These are phyloP conservation scores for Pleurotus djamor DNA, from an alignment of 768 basidiomycete species.

Conservation along the genomic window DNA sequence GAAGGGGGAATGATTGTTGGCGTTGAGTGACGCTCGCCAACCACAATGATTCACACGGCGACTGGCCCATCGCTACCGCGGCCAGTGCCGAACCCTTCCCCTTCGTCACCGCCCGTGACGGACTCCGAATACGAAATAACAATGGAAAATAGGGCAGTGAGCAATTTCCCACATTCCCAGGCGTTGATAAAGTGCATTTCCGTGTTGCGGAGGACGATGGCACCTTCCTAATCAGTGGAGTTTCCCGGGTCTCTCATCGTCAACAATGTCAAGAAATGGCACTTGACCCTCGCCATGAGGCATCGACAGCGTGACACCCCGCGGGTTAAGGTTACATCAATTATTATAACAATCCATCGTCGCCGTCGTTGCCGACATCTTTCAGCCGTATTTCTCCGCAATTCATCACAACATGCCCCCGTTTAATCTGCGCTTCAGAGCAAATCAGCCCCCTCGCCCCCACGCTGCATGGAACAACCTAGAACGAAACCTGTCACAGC, in stretches of 20 bases:
- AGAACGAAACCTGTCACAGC: no score
- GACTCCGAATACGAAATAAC: slow-evolving; percentile 36
- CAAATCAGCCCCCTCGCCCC: no score
- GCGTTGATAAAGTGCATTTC: slow-evolving; percentile 4
- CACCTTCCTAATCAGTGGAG: slow-evolving; percentile 4
- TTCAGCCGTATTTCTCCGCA: slow-evolving; percentile 1
- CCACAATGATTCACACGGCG: slow-evolving; percentile 54
- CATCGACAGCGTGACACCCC: not conserved
- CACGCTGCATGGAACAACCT: no score
- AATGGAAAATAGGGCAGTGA: slow-evolving; percentile 3
- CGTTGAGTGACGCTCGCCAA: slow-evolving; percentile 48
- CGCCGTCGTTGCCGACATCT: not conserved
- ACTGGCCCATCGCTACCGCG: slow-evolving; percentile 53
- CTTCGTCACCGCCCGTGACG: slow-evolving; percentile 59
- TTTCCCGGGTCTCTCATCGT: slow-evolving; percentile 3
- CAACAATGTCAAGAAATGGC: slow-evolving; percentile 1
- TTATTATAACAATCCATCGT: not conserved
- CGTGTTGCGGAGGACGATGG: slow-evolving; percentile 1
- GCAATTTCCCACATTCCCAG: slow-evolving; percentile 3
- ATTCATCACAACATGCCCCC: not conserved
- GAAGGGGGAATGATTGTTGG: slow-evolving; percentile 29
- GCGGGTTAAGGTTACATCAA: slow-evolving; percentile 6
- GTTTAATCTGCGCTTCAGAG: no score
- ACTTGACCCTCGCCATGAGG: slow-evolving; percentile 2
- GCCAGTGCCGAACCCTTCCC: slow-evolving; percentile 52